Evolutionary conservation across 2,329 filamentous ascomycete genomes (phyloP).

Genomic region (Grosmannia clavigera): DNA sequence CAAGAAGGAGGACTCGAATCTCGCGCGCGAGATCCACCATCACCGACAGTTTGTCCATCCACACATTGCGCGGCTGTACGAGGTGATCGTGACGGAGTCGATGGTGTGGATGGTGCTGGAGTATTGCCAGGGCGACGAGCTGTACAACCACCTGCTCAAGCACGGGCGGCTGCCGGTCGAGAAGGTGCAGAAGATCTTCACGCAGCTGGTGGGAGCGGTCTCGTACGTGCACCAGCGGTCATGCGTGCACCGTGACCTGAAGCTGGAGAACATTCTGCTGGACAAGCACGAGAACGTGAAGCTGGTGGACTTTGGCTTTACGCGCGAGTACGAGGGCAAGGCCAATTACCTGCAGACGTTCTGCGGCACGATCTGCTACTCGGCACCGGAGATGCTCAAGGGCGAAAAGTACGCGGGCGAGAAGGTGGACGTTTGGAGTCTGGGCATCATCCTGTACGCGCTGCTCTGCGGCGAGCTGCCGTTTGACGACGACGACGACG

Average conservation of each 20-base stretch:
- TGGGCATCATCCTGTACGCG: constrained; percentile 76
- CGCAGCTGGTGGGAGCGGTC: constrained; percentile 89
- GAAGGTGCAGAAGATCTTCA: constrained; percentile 91
- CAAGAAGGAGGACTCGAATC: constrained; percentile 88
- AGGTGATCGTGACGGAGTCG: constrained; percentile 92
- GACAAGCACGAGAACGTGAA: constrained; percentile 98
- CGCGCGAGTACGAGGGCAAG: constrained; percentile 90
- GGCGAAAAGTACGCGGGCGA: constrained; percentile 96
- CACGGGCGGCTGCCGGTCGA: constrained; percentile 72
- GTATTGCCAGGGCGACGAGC: constrained; percentile 91
- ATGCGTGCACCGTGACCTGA: constrained; percentile 92
- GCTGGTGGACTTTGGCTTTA: constrained; percentile 95
- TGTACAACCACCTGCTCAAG: constrained; percentile 89
- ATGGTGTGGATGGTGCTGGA: constrained; percentile 95
- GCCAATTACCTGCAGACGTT: constrained; percentile 93
- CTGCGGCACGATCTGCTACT: constrained; percentile 95
- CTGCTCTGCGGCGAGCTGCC: constrained; percentile 76
- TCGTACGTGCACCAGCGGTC: constrained; percentile 89
- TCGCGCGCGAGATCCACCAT: constrained; percentile 95
- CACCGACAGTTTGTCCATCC: constrained; percentile 96
- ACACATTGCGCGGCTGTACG: constrained; percentile 91
- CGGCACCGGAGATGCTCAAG: constrained; percentile 95
- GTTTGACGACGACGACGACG: constrained; percentile 93
- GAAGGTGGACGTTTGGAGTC: constrained; percentile 94
- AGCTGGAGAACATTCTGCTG: constrained; percentile 90